These are phyloP conservation scores for Chlamydomonas reinhardtii DNA, from an alignment of 163 green algal genomes.

Conservation along the genomic window DNA sequence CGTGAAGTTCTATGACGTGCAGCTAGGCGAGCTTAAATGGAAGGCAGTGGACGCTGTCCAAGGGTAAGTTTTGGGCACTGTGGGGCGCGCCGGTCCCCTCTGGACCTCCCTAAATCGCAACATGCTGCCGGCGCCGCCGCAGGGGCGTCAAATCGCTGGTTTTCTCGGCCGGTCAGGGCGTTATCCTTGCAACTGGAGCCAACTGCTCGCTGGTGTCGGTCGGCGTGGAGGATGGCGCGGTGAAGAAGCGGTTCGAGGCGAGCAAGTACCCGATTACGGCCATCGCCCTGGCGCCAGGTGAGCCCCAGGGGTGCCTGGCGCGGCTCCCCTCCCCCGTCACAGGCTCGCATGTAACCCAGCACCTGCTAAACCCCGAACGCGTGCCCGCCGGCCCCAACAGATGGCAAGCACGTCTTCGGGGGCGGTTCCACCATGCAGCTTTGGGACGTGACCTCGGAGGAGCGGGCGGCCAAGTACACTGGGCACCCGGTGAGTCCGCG, in stretches of 20 bases:
- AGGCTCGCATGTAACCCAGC: too few relatives aligned
- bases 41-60: slow-evolving; percentile 37
- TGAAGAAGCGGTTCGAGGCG: slow-evolving; percentile 46
- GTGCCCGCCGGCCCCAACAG: not conserved
- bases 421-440: slow-evolving; percentile 55
- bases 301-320: not conserved
- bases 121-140: not conserved
- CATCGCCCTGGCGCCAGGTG: slow-evolving; percentile 53
- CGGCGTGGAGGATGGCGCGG: not conserved
- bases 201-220: slow-evolving; percentile 30
- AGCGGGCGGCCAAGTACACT: slow-evolving; percentile 56
- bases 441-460: slow-evolving; percentile 46
- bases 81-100: not conserved
- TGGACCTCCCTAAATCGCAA: too few relatives aligned
- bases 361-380: not conserved
- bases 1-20: slow-evolving; percentile 57
- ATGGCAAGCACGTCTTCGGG: slow-evolving; percentile 48
- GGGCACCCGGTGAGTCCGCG: slow-evolving; percentile 47
- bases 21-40: slow-evolving; percentile 57
- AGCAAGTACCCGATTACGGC: slow-evolving; percentile 55
- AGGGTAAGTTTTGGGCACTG: slow-evolving; percentile 39
- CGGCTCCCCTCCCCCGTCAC: too few relatives aligned
- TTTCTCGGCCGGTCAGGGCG: slow-evolving; percentile 6
- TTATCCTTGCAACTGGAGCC: slow-evolving; percentile 15
- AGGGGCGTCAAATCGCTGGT: slow-evolving; percentile 44